Percentiles rank a stretch among this genome's conserved stretches.
These are phyloP conservation scores for Tarenaya hassleriana DNA, from an alignment of 345 rosid genomes.

Conservation along the genomic window DNA sequence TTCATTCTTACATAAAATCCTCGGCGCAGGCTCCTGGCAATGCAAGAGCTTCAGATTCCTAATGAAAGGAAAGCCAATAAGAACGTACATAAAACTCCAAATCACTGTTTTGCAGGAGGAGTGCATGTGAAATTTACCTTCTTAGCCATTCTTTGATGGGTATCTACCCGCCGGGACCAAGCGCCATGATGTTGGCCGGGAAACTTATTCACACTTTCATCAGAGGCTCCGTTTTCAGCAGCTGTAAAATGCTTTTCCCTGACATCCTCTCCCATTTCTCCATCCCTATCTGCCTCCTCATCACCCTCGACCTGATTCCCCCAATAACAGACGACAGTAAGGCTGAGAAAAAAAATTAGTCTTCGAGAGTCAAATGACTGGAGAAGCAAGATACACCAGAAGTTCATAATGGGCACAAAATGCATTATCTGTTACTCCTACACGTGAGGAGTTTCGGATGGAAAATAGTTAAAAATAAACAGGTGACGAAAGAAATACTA, in stretches of 20 bases:
- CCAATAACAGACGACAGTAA: neutral
- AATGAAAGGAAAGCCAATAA: slow-evolving; percentile 12
- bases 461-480: too few species aligned
- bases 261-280: slow-evolving; percentile 29
- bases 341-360: neutral
- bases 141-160: slow-evolving; percentile 38
- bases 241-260: slow-evolving; percentile 20
- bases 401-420: too few species aligned
- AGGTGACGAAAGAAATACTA: too few species aligned
- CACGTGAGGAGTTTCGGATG: too few species aligned
- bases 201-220: slow-evolving; percentile 36
- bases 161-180: slow-evolving; percentile 59
- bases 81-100: neutral
- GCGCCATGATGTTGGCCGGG: slow-evolving; percentile 33
- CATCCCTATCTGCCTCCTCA: slow-evolving; percentile 50
- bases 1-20: slow-evolving; percentile 82
- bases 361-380: too few species aligned
- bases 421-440: too few species aligned
- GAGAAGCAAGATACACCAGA: neutral
- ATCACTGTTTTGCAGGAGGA: slow-evolving; percentile 3
- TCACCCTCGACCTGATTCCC: slow-evolving; percentile 54
- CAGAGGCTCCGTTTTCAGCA: slow-evolving; percentile 28
- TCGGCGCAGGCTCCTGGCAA: slow-evolving; percentile 63
- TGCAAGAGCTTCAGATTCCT: slow-evolving; percentile 47
- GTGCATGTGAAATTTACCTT: slow-evolving; percentile 35